A percentile compares a stretch with the other conserved stretches of the same genome.
Evolutionary conservation across 768 basidiomycete species (phyloP).

Genomic region (Amanita polypyramis): DNA sequence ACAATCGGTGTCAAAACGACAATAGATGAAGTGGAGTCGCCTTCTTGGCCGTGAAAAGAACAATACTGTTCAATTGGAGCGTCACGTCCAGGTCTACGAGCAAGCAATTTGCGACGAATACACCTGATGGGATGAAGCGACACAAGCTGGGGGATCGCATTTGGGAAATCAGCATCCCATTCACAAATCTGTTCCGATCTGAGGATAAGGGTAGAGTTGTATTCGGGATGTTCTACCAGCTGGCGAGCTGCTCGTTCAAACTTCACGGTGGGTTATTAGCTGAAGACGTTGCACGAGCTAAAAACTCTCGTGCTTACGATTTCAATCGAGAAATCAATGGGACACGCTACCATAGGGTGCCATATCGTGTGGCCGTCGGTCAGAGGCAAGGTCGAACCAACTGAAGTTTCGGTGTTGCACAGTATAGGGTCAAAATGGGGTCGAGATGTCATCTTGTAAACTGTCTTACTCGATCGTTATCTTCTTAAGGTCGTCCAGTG

Average conservation of each 20-base stretch:
- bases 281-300: neutral
- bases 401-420: neutral
- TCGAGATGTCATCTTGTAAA: neutral
- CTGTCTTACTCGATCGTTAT: too few relatives aligned
- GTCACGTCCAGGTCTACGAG: slow-evolving; percentile 73
- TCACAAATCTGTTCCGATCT: slow-evolving; percentile 56
- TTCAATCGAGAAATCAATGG: neutral
- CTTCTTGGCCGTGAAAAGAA: slow-evolving; percentile 43
- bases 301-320: neutral
- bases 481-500: too few relatives aligned
- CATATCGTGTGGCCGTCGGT: neutral
- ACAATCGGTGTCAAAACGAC: slow-evolving; percentile 56
- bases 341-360: neutral
- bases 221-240: slow-evolving; percentile 82
- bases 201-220: slow-evolving; percentile 85
- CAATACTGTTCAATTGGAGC: slow-evolving; percentile 65
- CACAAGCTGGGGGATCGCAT: slow-evolving; percentile 24
- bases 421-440: neutral
- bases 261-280: slow-evolving; percentile 22
- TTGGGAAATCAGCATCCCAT: slow-evolving; percentile 15
- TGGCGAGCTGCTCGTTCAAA: slow-evolving; percentile 66
- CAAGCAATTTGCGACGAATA: slow-evolving; percentile 61
- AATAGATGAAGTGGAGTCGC: slow-evolving; percentile 8
- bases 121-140: slow-evolving; percentile 31
- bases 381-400: neutral